These are phyloP conservation scores for Amanita fuliginea DNA, from an alignment of 768 basidiomycete species.

Conservation along the genomic window DNA sequence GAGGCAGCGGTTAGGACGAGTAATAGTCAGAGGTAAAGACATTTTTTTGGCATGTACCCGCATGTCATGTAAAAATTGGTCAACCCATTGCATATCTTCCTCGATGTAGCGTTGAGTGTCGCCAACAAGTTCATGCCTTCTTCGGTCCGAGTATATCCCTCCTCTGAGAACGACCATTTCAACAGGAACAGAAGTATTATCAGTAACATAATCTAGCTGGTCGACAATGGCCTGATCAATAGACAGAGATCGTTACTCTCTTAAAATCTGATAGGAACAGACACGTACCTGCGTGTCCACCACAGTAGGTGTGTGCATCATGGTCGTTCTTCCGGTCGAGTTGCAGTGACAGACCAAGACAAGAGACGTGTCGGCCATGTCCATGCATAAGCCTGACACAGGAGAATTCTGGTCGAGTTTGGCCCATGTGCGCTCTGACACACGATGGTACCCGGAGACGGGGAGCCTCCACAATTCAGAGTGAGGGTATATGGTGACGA, in stretches of 20 bases:
- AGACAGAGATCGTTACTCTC: background rate
- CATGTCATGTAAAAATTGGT: slow-evolving; percentile 2
- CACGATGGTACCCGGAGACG: background rate
- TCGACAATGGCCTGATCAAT: slow-evolving; percentile 2
- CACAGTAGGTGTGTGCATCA: slow-evolving; percentile 6
- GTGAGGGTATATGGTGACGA: slow-evolving; percentile 4
- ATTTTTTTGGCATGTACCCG: slow-evolving; percentile 3
- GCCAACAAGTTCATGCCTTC: slow-evolving; percentile 20
- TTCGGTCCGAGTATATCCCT: slow-evolving; percentile 16
- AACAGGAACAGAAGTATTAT: background rate
- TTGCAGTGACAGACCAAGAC: slow-evolving; percentile 5
- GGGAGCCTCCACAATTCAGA: slow-evolving; percentile 4
- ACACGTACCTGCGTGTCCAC: slow-evolving; percentile 3
- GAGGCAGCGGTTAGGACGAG: slow-evolving; percentile 4
- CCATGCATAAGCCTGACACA: slow-evolving; percentile 1
- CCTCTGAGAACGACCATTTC: slow-evolving; percentile 10
- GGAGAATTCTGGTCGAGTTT: slow-evolving; percentile 1
- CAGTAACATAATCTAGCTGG: slow-evolving; percentile 5
- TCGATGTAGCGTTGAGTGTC: slow-evolving; percentile 14
- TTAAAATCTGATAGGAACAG: background rate
- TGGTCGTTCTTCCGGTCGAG: slow-evolving; percentile 2
- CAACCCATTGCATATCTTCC: slow-evolving; percentile 3
- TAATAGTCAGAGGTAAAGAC: slow-evolving; percentile 3
- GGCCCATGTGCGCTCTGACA: slow-evolving; percentile 7
- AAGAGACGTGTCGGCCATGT: slow-evolving; percentile 1